Evolutionary conservation across 1,284 basidiomycete species (phyloP), one percentile per base, ranked within the genome.

Genomic region (Ceratobasidium sp.): DNA sequence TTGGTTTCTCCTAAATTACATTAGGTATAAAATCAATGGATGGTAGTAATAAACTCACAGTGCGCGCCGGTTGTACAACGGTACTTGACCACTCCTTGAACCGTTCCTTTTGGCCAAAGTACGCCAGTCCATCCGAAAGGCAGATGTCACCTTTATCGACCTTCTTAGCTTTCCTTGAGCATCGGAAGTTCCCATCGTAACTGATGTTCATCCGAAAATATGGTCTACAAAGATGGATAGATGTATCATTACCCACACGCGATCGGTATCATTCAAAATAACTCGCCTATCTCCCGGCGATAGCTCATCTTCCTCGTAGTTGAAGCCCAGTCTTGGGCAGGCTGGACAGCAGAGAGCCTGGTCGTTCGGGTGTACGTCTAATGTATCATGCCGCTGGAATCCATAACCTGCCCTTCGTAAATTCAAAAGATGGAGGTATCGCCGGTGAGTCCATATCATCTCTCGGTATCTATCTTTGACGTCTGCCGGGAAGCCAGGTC

Each of bases 381-480:
- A 18, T 12, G 16, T 1, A 48, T 16, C 16, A 21, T 48, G 45
- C 6, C 16, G 45, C 4, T n/a, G n/a, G n/a, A n/a, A n/a, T n/a
- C n/a, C n/a, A n/a, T n/a, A n/a, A n/a, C n/a, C n/a, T n/a, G n/a
- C 21, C 6, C 45, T 1, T n/a, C 45, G 45, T 0, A 48, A n/a
- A 1, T 48, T 48, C 16, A 48, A 6, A 1, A 48, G 16, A 48
- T 48, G 45, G 6, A 48, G 36, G 14, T 39, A 39, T 21, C 34
- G 10, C 4, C 65, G 18, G 14, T 69, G n/a, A 12, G 65, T 50
- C 36, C 32, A 6, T 8, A 34, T 21, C 14, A 69, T 32, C 28
- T 69, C 65, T 1, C 52, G 65, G n/a, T 69, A 69, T 8, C 52
- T 50, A 26, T 69, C 65, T 5, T 8, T n/a, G 6, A 69, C 65